Percentiles rank a stretch among this genome's conserved stretches.
Conservation (phyloP, 2,329 filamentous ascomycete genomes). For the Fusarium clavum region DNA sequence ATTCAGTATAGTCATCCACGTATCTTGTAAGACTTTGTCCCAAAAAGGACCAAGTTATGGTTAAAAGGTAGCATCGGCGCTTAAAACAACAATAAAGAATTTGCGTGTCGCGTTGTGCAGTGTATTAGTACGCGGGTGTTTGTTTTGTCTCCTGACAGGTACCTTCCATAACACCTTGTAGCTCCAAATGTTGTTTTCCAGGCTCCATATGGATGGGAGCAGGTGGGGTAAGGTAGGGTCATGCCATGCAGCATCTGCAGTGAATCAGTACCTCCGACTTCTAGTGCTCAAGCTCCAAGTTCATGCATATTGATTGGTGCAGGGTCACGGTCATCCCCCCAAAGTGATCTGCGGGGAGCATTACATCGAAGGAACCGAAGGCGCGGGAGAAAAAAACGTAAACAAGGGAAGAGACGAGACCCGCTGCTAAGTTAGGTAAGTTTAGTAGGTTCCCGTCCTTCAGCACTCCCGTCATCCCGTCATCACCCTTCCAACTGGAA, state of each 20-base stretch:
- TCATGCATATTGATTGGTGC: slow-evolving; percentile 8
- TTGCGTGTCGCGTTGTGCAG: neutral
- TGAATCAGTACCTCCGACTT: slow-evolving; percentile 13
- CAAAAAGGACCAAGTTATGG: neutral
- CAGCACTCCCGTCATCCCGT: slow-evolving; percentile 5
- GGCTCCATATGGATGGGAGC: neutral
- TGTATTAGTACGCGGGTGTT: neutral
- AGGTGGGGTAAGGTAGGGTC: slow-evolving; percentile 9
- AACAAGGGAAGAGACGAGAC: slow-evolving; percentile 34
- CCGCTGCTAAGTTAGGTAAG: slow-evolving; percentile 13
- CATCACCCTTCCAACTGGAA: slow-evolving; percentile 32
- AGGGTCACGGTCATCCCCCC: slow-evolving; percentile 10
- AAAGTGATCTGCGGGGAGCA: slow-evolving; percentile 32
- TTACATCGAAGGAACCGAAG: slow-evolving; percentile 19
- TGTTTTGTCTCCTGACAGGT: neutral
- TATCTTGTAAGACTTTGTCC: neutral
- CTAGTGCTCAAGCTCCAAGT: slow-evolving; percentile 2
- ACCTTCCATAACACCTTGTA: neutral
- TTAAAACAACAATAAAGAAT: neutral
- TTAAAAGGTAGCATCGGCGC: neutral
- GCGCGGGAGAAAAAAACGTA: slow-evolving; percentile 39
- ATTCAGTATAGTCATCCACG: neutral
- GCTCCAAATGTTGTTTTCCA: neutral
- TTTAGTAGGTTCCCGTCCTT: slow-evolving; percentile 2
- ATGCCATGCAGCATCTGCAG: slow-evolving; percentile 22